These are phyloP conservation scores for Syzygium aromaticum DNA, from an alignment of 345 rosid genomes.

Conservation along the genomic window DNA sequence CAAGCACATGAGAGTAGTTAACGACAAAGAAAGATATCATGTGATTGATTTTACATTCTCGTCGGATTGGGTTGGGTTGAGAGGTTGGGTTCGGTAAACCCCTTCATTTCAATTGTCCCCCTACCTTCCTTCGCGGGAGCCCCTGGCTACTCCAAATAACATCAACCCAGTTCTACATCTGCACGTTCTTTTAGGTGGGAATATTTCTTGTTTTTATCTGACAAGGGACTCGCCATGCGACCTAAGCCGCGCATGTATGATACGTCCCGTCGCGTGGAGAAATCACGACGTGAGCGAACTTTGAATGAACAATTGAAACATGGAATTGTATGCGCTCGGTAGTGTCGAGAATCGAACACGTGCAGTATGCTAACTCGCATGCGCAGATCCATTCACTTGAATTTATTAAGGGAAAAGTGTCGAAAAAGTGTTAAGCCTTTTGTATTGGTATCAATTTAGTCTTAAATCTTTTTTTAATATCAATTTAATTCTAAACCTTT, in stretches of 20 bases:
- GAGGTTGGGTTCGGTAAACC: constrained; percentile 53
- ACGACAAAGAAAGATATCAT: neutral
- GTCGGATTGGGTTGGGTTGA: neutral
- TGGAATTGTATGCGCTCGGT: neutral
- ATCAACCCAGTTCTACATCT: neutral
- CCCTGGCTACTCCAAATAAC: neutral
- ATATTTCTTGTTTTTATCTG: neutral
- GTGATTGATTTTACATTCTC: neutral
- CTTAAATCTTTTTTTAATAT: too few species aligned
- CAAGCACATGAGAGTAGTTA: neutral
- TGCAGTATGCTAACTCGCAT: neutral
- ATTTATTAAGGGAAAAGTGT: neutral
- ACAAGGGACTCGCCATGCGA: neutral
- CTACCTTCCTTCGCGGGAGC: neutral
- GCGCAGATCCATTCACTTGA: neutral
- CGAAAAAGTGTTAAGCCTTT: too few species aligned
- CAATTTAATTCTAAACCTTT: too few species aligned
- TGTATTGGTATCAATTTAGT: too few species aligned
- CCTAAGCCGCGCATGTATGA: too few species aligned
- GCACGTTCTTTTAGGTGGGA: neutral
- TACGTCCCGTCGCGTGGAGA: neutral
- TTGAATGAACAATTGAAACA: neutral
- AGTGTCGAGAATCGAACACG: neutral
- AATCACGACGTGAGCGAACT: neutral
- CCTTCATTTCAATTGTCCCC: constrained; percentile 6